Percentiles rank a stretch among this genome's conserved stretches.
These are phyloP conservation scores for Cajanus cajan DNA, from an alignment of 306 rosid species.

Conservation along the genomic window DNA sequence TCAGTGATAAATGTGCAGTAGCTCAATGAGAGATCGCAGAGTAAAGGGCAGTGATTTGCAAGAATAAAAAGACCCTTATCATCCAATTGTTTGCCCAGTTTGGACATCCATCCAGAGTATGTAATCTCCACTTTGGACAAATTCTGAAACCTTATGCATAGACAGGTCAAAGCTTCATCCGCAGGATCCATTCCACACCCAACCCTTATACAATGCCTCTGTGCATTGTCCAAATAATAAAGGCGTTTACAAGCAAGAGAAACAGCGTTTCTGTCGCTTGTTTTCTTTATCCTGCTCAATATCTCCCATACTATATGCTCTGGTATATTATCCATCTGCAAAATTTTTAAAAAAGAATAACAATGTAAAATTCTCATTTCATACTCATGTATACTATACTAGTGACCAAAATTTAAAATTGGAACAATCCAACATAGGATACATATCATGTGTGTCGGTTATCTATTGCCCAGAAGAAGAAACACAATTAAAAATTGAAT, in stretches of 20 bases:
- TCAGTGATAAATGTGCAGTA: constrained; percentile 83
- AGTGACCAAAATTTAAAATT: neutral
- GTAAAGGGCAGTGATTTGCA: constrained; percentile 52
- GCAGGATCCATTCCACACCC: constrained; percentile 96
- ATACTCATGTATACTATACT: neutral
- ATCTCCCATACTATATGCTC: constrained; percentile 88
- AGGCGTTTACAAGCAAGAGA: constrained; percentile 63
- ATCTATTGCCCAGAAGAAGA: neutral
- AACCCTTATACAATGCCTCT: constrained; percentile 60
- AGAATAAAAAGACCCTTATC: constrained; percentile 77
- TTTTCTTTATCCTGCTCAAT: constrained; percentile 58
- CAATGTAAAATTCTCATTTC: neutral
- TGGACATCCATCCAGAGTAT: constrained; percentile 93
- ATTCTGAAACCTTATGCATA: constrained; percentile 67
- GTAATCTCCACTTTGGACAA: constrained; percentile 69
- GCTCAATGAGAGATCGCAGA: constrained; percentile 68
- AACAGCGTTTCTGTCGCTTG: constrained; percentile 59
- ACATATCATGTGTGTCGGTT: neutral
- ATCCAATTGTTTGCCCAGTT: constrained; percentile 83
- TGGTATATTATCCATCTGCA: constrained; percentile 67
- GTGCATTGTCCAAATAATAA: constrained; percentile 59
- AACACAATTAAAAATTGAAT: neutral
- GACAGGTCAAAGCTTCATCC: constrained; percentile 62
- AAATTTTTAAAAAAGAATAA: neutral
- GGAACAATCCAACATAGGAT: neutral